Evolutionary conservation across 768 basidiomycete genomes (phyloP).

Genomic region (Boletus pseudo-olivaceus): DNA sequence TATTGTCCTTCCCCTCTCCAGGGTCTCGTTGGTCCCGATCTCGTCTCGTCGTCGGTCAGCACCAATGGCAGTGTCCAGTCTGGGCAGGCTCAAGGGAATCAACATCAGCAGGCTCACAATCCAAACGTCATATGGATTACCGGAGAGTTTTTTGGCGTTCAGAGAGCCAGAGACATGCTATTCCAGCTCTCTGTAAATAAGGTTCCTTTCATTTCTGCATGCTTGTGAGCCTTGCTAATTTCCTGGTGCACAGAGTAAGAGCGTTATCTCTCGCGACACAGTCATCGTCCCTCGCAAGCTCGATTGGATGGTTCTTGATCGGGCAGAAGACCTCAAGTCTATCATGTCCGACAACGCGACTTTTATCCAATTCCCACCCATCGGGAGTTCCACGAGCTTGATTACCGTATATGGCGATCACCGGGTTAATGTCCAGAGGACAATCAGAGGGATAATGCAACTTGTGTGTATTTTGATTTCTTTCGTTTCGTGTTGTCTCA

Average conservation of each 20-base stretch:
- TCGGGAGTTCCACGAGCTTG: constrained; percentile 89
- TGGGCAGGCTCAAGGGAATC: constrained; percentile 18
- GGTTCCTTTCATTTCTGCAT: constrained; percentile 38
- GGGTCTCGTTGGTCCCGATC: constrained; percentile 73
- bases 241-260: constrained; percentile 60
- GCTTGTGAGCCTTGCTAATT: not conserved
- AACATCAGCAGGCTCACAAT: constrained; percentile 44
- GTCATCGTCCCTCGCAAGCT: constrained; percentile 94
- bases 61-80: constrained; percentile 34
- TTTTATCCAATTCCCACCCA: constrained; percentile 88
- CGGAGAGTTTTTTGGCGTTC: constrained; percentile 95
- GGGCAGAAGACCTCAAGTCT: constrained; percentile 86
- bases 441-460: constrained; percentile 91
- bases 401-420: constrained; percentile 94
- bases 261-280: constrained; percentile 87
- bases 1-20: constrained; percentile 91
- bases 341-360: constrained; percentile 97
- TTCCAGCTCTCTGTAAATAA: constrained; percentile 84
- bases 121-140: constrained; percentile 92
- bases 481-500: constrained; percentile 20
- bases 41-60: constrained; percentile 38
- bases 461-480: constrained; percentile 56
- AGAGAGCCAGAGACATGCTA: constrained; percentile 93
- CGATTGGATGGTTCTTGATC: constrained; percentile 98
- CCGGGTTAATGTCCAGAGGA: constrained; percentile 89